Percentiles rank a stretch among this genome's conserved stretches.
phyloP scores from a whole-genome alignment of 306 rosid species.

The Prunus kanzakura region DNA sequence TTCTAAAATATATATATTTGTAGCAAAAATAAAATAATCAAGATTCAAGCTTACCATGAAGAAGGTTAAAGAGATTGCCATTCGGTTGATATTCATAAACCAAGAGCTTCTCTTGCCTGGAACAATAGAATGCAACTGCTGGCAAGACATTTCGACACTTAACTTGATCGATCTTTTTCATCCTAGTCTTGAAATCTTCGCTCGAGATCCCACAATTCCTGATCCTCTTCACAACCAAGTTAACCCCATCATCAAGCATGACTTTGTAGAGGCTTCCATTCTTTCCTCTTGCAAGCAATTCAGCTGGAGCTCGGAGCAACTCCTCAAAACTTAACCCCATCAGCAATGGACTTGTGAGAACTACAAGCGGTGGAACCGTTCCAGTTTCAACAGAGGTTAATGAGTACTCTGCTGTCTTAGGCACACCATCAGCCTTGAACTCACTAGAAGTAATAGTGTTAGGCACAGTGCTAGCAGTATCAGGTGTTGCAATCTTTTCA shows the following conservation, averaged over 20 bases:
- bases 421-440: slow-evolving; percentile 20
- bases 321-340: slow-evolving; percentile 53
- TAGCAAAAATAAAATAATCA: neutral
- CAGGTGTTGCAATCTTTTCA: slow-evolving; percentile 19
- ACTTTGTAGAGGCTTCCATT: slow-evolving; percentile 74
- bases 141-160: slow-evolving; percentile 52
- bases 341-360: slow-evolving; percentile 37
- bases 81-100: slow-evolving; percentile 60
- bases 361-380: slow-evolving; percentile 34
- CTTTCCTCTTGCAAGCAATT: slow-evolving; percentile 61
- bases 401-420: slow-evolving; percentile 44
- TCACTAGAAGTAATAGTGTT: slow-evolving; percentile 30
- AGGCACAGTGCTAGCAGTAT: slow-evolving; percentile 24
- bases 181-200: slow-evolving; percentile 46
- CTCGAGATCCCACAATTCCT: slow-evolving; percentile 56
- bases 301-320: slow-evolving; percentile 70
- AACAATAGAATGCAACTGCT: slow-evolving; percentile 63
- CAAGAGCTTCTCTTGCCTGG: slow-evolving; percentile 72
- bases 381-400: slow-evolving; percentile 49
- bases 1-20: neutral
- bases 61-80: slow-evolving; percentile 72
- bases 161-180: slow-evolving; percentile 40
- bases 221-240: slow-evolving; percentile 73
- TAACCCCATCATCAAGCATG: slow-evolving; percentile 43
- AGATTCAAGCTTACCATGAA: slow-evolving; percentile 44